Percentiles rank a stretch among this genome's conserved stretches.
Conservation (phyloP, 169 alveolate genomes). For the Plasmodium relictum region DNA sequence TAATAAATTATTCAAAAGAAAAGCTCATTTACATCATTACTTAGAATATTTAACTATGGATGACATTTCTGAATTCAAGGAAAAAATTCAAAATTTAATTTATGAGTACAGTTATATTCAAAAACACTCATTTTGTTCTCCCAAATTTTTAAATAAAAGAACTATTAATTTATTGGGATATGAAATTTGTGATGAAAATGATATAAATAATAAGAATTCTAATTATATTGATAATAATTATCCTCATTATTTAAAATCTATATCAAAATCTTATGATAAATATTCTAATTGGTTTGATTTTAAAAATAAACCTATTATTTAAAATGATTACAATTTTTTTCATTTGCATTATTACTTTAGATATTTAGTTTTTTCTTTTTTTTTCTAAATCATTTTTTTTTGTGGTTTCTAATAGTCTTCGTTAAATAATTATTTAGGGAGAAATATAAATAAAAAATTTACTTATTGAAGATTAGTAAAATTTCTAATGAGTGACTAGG, state of each 20-base stretch:
- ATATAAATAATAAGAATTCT: constrained; percentile 2
- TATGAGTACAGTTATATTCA: constrained; percentile 72
- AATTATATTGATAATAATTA: constrained; percentile 3
- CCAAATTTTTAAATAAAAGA: constrained; percentile 63
- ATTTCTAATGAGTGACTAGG: no score
- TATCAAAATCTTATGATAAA: constrained; percentile 18
- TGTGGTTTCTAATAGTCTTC: no score
- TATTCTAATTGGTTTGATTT: constrained; percentile 58
- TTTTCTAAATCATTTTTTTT: no score
- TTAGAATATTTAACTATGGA: constrained; percentile 83
- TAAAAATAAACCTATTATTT: constrained; percentile 66
- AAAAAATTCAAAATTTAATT: constrained; percentile 85
- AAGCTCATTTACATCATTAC: constrained; percentile 93
- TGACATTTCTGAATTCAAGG: constrained; percentile 79
- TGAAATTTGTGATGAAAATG: constrained; percentile 54
- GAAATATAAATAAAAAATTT: no score
- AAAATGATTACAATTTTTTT: background rate
- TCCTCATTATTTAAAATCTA: constrained; percentile 55
- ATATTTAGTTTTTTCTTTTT: no score
- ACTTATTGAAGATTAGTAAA: no score
- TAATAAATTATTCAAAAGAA: constrained; percentile 89
- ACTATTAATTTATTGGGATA: constrained; percentile 59
- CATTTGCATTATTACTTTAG: no score
- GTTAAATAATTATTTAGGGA: no score
- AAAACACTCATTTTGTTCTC: constrained; percentile 67